Percentiles rank a stretch among this genome's conserved stretches.
These are phyloP conservation scores for Aspergillus sp. DNA, from an alignment of 2,329 filamentous ascomycete genomes.

Conservation along the genomic window DNA sequence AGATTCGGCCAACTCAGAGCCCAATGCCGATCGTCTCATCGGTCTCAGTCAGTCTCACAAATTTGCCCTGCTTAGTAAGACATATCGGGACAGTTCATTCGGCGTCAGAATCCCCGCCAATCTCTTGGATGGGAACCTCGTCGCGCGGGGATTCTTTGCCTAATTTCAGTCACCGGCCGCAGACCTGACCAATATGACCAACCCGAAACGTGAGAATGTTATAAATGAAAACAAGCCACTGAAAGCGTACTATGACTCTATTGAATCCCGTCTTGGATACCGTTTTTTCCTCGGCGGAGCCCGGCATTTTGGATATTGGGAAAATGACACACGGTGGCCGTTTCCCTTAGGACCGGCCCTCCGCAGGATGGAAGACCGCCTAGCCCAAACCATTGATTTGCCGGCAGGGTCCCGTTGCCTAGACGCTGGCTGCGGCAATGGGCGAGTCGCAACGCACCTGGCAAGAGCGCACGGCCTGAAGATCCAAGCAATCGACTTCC, in stretches of 20 bases:
- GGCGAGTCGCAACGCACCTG: constrained; percentile 52
- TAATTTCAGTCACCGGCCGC: neutral
- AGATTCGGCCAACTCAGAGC: neutral
- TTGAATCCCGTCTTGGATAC: constrained; percentile 42
- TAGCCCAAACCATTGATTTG: constrained; percentile 40
- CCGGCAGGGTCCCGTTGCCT: constrained; percentile 41
- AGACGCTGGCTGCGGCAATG: constrained; percentile 26
- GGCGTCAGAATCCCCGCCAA: neutral
- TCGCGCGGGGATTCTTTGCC: neutral
- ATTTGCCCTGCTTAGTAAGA: neutral
- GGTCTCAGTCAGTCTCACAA: neutral
- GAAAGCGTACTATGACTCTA: constrained; percentile 44
- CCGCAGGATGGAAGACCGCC: constrained; percentile 52
- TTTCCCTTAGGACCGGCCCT: constrained; percentile 48
- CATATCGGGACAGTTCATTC: neutral
- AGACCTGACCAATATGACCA: neutral
- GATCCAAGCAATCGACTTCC: constrained; percentile 52
- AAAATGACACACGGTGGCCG: constrained; percentile 48
- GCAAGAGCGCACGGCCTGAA: constrained; percentile 40
- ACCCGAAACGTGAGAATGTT: neutral
- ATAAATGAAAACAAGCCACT: neutral
- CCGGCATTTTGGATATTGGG: constrained; percentile 53
- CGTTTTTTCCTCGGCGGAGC: constrained; percentile 46
- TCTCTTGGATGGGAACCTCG: neutral
- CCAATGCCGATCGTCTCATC: neutral